Evolutionary conservation across 768 basidiomycete species (phyloP), one percentile per base, ranked within the genome.

Genomic region (Termitomyces sp.): DNA sequence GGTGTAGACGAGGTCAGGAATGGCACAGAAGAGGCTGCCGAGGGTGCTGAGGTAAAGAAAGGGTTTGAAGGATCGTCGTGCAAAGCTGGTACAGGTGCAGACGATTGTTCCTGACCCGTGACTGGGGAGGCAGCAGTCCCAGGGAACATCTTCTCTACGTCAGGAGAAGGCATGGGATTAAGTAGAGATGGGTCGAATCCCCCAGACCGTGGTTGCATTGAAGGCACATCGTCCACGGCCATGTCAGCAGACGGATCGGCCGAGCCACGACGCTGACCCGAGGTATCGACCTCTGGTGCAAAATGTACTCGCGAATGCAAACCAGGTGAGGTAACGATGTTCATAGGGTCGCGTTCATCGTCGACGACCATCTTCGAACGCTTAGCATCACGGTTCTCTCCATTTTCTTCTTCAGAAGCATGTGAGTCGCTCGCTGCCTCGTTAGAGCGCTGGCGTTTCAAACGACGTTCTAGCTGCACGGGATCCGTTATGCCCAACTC

Each of bases 401-500:
- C 73, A 25, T 74, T 73, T 63, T 86, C 88, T 42, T 77, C 83
- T 60, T 86, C 86, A 4, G 85, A 85, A 61, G 70, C 71, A 70
- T 81, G 73, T 62, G 81, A 76, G 52, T 83, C 84, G 14, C 79
- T 81, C 29, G 76, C 79, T 34, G 80, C 80, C 36, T 84, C 83
- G 32, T 83, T 81, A 2, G 85, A 80, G 6, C 91, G 81, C 66
- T 86, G 84, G 63, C 91, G 74, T 78, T 93, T 93, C 68, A 92
- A 75, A 61, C 82, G 77, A 34, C 92, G 81, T 73, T 94, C 92
- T 7, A 94, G 77, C 66, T 84, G 81, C 32, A 85, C 81, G 15
- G 89, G 88, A 68, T 92, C 92, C 2, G 89, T 91, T 59, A 92
- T 88, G 6, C 79, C 66, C 40, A 89, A 74, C 68, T 94, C 92